Percentiles rank a stretch among this genome's conserved stretches.
These are phyloP conservation scores for Colletotrichum gigasporum DNA, from an alignment of 2,329 filamentous ascomycete genomes.

Conservation along the genomic window DNA sequence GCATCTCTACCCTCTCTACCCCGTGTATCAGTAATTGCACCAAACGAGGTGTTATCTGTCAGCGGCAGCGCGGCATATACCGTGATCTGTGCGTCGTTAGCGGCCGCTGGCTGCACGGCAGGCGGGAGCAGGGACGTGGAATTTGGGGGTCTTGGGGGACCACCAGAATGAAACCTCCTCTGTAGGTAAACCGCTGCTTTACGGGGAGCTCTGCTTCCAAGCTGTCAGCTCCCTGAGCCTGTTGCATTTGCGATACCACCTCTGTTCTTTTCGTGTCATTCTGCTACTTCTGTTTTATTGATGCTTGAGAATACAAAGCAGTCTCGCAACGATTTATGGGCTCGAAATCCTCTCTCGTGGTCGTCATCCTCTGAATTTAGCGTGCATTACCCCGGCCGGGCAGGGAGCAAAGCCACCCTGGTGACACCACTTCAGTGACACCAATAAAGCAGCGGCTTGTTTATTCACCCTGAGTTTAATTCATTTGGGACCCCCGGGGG, in stretches of 20 bases:
- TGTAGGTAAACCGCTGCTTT: slow-evolving; percentile 19
- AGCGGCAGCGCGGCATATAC: not conserved
- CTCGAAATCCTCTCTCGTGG: rapidly evolving
- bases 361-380: not conserved
- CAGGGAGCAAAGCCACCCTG: slow-evolving; percentile 1
- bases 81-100: slow-evolving; percentile 4
- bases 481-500: slow-evolving; percentile 9
- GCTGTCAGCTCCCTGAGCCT: not conserved
- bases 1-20: not conserved
- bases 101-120: not conserved
- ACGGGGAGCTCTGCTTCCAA: not conserved
- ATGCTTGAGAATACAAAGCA: too few species aligned
- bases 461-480: slow-evolving; percentile 29
- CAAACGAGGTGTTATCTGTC: not conserved
- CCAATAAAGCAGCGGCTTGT: slow-evolving; percentile 29
- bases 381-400: not conserved
- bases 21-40: not conserved
- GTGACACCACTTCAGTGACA: not conserved
- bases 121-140: slow-evolving; percentile 14
- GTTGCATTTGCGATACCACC: too few species aligned
- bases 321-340: too few species aligned
- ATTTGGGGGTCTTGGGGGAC: not conserved
- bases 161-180: slow-evolving; percentile 17
- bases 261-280: too few species aligned
- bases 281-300: too few species aligned